Percentiles rank a stretch among this genome's conserved stretches.
These are phyloP conservation scores for Leccinum ponderosum DNA, from an alignment of 1,284 basidiomycete species.

Conservation along the genomic window DNA sequence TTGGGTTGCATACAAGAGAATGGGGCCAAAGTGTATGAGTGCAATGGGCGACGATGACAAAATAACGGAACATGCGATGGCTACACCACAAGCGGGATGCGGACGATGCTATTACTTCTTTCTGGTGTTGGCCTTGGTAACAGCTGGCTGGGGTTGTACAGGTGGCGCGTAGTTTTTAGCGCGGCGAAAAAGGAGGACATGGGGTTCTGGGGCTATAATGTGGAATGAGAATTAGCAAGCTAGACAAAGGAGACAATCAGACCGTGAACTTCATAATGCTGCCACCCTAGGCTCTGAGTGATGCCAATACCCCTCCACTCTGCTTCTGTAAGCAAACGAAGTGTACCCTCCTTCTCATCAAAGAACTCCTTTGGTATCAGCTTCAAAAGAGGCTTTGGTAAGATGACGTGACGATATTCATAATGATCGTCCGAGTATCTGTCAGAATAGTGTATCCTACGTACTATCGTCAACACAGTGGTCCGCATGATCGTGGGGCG, in stretches of 20 bases:
- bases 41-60: slow-evolving; percentile 19
- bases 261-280: slow-evolving; percentile 98
- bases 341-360: slow-evolving; percentile 76
- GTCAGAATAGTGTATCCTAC: slow-evolving; percentile 82
- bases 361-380: slow-evolving; percentile 84
- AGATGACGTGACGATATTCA: slow-evolving; percentile 91
- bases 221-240: slow-evolving; percentile 9
- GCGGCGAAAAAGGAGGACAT: slow-evolving; percentile 80
- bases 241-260: slow-evolving; percentile 29
- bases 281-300: slow-evolving; percentile 95
- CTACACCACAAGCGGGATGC: slow-evolving; percentile 17
- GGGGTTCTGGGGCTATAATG: slow-evolving; percentile 76
- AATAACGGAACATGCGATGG: slow-evolving; percentile 26
- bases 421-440: slow-evolving; percentile 80
- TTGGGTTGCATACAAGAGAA: slow-evolving; percentile 12
- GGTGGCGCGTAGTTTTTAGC: slow-evolving; percentile 61
- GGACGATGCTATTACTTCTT: slow-evolving; percentile 31
- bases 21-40: slow-evolving; percentile 18
- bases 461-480: slow-evolving; percentile 14
- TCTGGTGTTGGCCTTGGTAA: slow-evolving; percentile 37
- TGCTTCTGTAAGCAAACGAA: slow-evolving; percentile 80
- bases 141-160: slow-evolving; percentile 38
- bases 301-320: slow-evolving; percentile 98
- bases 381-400: slow-evolving; percentile 87
- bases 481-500: slow-evolving; percentile 6